Evolutionary conservation across 768 basidiomycete species (phyloP).

Genomic region (Hygrophorus russula): DNA sequence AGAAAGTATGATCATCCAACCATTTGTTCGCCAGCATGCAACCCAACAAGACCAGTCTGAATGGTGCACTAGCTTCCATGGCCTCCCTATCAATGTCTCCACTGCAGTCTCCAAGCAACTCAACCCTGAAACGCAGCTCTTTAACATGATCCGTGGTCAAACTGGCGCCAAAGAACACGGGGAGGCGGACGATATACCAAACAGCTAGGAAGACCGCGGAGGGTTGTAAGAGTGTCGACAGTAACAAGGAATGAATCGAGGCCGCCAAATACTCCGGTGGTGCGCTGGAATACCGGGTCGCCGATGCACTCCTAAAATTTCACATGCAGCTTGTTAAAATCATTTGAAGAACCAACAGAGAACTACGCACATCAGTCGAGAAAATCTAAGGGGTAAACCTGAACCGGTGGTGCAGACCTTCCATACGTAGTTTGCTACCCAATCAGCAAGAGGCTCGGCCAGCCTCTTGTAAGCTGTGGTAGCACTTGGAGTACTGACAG

Average conservation of each 20-base stretch:
- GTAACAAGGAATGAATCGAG: conserved; percentile 59
- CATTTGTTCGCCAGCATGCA: conserved; percentile 86
- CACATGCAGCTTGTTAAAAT: conserved; percentile 4
- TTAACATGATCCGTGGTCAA: conserved; percentile 43
- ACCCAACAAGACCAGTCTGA: conserved; percentile 66
- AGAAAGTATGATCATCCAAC: conserved; percentile 83
- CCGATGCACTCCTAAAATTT: conserved; percentile 17
- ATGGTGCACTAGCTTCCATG: conserved; percentile 50
- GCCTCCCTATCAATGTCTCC: conserved; percentile 33
- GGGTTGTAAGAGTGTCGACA: conserved; percentile 74
- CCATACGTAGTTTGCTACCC: conserved; percentile 75
- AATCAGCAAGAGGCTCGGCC: conserved; percentile 67
- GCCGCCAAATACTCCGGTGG: conserved; percentile 46
- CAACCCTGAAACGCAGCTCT: conserved; percentile 52
- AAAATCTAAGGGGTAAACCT: conserved; percentile 42
- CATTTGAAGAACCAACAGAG: conserved; percentile 4
- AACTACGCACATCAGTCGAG: conserved; percentile 40
- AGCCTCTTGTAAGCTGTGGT: conserved; percentile 56
- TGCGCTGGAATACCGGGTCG: conserved; percentile 28
- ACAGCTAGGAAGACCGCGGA: conserved; percentile 69
- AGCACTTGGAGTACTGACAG: conserved; percentile 35
- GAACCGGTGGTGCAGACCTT: conserved; percentile 70
- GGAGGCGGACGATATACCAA: conserved; percentile 76
- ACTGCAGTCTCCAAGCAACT: conserved; percentile 43
- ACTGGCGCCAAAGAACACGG: conserved; percentile 50